Evolutionary conservation across 2,329 filamentous ascomycete species (phyloP), one percentile per base, ranked within the genome.

Genomic region (Orbilia ellipsospora): DNA sequence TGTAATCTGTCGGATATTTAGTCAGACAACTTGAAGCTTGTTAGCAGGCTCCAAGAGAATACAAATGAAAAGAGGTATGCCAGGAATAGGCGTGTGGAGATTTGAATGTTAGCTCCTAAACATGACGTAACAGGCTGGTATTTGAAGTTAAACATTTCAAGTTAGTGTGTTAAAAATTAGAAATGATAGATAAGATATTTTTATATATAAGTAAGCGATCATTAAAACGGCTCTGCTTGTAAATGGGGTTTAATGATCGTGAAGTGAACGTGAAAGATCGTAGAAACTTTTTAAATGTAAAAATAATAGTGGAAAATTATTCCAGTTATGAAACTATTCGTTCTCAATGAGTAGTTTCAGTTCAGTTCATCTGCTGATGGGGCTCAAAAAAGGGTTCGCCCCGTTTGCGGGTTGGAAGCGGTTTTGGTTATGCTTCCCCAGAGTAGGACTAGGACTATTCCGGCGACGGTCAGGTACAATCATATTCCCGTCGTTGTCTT

Each of bases 401-500:
- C 70, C 70, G 13, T 74, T 74, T 5, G 59, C 16, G 16, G 36
- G 26, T 31, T 62, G 62, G 23, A 74, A 62, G 15, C 57, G 50
- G 36, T 55, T 56, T 18, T 57, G 50, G 45, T 69, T 54, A 20
- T 69, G 64, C 28, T 75, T 75, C 23, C 72, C 72, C 8, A 75
- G 36, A 36, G 72, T 75, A 2, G 72, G 72, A n/a, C 72, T 75
- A 2, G 72, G 72, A 15, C 72, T 75, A 42, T 75, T 69, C 28
- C 64, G 45, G 23, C 64, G 52, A 16, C 72, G 72, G 23, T 75
- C 72, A 16, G 72, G 72, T 15, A 75, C 72, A 36, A 75, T 75
- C 64, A 75, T 56, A 60, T 75, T 75, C n/a, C 64, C 72, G 16
- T 75, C 72, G 23, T 68, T 69, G 64, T 75, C 72, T 56, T 69